Percentiles rank a stretch among this genome's conserved stretches.
phyloP scores from a whole-genome alignment of 306 rosid species.

The Prunus campanulata region DNA sequence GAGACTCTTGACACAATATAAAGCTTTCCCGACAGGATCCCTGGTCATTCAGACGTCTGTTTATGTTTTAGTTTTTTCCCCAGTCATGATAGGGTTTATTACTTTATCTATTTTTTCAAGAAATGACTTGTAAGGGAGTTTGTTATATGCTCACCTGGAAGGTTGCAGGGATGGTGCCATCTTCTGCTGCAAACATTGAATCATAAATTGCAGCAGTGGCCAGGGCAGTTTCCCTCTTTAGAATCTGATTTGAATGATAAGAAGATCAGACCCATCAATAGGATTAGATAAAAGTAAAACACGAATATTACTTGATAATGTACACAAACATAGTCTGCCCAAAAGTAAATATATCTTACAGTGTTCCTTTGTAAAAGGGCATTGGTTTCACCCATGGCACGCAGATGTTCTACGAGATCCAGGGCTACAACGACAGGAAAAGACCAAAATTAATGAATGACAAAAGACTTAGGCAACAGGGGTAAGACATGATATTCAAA shows the following conservation, averaged over 20 bases:
- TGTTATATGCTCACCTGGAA: constrained; percentile 62
- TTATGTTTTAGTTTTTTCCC: not conserved
- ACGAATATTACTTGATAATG: not conserved
- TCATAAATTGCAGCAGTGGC: constrained; percentile 96
- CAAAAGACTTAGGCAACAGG: not conserved
- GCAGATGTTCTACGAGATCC: constrained; percentile 89
- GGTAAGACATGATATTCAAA: not conserved
- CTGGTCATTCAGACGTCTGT: not conserved
- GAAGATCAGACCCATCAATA: constrained; percentile 6
- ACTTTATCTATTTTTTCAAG: not conserved
- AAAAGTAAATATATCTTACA: constrained; percentile 37
- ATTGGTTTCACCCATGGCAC: constrained; percentile 92
- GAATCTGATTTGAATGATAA: constrained; percentile 45
- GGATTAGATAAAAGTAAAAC: constrained; percentile 8
- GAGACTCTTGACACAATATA: not conserved
- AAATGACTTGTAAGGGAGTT: not conserved
- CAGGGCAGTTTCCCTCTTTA: constrained; percentile 81
- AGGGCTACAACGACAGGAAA: constrained; percentile 46
- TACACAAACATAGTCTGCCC: not conserved
- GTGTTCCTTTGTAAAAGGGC: constrained; percentile 73
- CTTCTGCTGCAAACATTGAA: constrained; percentile 88
- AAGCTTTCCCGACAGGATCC: no score
- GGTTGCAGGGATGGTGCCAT: constrained; percentile 93
- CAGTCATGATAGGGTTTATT: not conserved
- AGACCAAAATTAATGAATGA: not conserved